Evolutionary conservation across 1,284 basidiomycete genomes (phyloP).

Genomic region (Moesziomyces sp.): DNA sequence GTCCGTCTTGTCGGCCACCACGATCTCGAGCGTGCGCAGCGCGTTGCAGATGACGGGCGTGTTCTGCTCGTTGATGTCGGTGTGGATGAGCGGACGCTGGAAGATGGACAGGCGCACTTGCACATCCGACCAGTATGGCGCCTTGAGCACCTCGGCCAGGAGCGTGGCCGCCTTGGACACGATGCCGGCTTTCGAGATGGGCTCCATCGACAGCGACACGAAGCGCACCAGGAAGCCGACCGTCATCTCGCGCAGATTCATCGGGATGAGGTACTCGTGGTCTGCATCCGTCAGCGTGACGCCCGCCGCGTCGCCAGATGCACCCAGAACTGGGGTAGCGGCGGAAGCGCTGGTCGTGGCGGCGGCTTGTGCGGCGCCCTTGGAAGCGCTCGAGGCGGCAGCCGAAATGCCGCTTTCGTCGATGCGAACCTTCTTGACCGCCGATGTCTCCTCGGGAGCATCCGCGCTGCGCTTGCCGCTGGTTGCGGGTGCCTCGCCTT

Average conservation of each 20-base stretch:
- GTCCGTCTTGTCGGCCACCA: slow-evolving; percentile 84
- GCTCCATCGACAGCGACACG: slow-evolving; percentile 79
- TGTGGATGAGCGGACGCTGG: slow-evolving; percentile 70
- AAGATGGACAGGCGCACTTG: slow-evolving; percentile 79
- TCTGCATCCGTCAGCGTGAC: slow-evolving; percentile 32
- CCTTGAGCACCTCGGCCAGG: slow-evolving; percentile 83
- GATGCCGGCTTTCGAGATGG: slow-evolving; percentile 75
- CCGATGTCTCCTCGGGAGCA: slow-evolving; percentile 42
- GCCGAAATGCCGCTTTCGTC: slow-evolving; percentile 69
- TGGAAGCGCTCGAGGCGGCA: slow-evolving; percentile 63
- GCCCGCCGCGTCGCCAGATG: slow-evolving; percentile 2
- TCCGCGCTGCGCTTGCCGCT: slow-evolving; percentile 34
- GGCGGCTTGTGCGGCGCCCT: slow-evolving; percentile 54
- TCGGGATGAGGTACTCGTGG: slow-evolving; percentile 58
- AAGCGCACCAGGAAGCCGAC: slow-evolving; percentile 94
- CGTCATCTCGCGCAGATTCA: slow-evolving; percentile 71
- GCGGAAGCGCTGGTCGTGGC: neutral
- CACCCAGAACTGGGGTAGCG: neutral
- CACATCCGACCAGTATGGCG: slow-evolving; percentile 90
- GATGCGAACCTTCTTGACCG: slow-evolving; percentile 69
- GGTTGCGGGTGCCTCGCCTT: slow-evolving; percentile 12
- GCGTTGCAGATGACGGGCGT: slow-evolving; percentile 81
- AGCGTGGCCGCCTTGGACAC: slow-evolving; percentile 81
- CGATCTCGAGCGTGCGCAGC: slow-evolving; percentile 88
- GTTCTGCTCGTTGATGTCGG: slow-evolving; percentile 76